Evolutionary conservation across 2,329 filamentous ascomycete species (phyloP), one percentile per base, ranked within the genome.

Genomic region (Ophiocordyceps camponoti-leonardi): DNA sequence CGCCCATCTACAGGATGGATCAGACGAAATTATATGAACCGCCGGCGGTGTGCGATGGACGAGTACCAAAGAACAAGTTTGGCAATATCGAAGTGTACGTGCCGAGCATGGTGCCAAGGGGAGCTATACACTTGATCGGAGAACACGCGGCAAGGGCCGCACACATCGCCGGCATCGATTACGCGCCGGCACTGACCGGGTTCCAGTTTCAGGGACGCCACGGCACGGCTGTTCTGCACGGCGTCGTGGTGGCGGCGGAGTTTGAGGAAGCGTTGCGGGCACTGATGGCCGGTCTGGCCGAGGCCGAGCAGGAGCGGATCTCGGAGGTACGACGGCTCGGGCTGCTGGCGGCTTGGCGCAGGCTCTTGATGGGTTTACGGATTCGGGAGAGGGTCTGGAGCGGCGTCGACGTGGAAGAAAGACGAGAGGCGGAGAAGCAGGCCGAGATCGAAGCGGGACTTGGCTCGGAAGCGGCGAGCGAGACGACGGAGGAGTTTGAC

Each of bases 81-180:
- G 87, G 87, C 12, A 98, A 98, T 56, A 81, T 96, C 48, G 92
- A 96, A 56, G 75, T 94, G 37, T 96, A 90, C 58, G 87, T 94
- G 12, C 81, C 86, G 0, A 86, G 79, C 49, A 96, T 98, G 92
- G 71, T 96, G 0, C 92, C 92, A 0, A 63, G 66, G 39, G 90
- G 92, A 0, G 88, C 85, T 1, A 72, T 78, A 2, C 86, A 96
- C 59, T 67, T 96, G 22, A 54, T 61, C 6, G 64, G 71, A 47
- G 64, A 72, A 42, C 55, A 81, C 44, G 81, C 84, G 1, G 68
- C 75, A 1, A 74, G 75, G 44, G 90, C 90, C 1, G 86, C 87
- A 1, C 77, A 74, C 47, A 64, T 88, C 1, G 61, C 95, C 1
- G 80, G 80, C 0, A 72, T 96, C 18, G 87, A 96, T 62, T 94